Conservation (phyloP, 163 green algal genomes). For the Chlorella variabilis region DNA sequence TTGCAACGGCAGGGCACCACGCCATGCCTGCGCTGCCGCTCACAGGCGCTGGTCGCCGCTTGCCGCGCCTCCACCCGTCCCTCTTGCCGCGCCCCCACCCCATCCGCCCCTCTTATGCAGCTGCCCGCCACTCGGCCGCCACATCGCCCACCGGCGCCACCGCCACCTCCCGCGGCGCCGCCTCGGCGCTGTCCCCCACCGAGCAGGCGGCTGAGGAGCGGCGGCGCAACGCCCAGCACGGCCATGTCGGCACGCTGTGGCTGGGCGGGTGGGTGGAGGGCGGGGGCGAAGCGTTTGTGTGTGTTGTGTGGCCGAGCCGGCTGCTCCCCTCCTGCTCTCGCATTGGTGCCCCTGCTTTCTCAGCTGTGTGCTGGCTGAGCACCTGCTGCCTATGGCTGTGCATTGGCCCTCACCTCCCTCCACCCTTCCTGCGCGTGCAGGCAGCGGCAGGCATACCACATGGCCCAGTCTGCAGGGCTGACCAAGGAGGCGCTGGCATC, state of each 20-base stretch:
- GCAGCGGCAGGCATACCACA: not conserved
- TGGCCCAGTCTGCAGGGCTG: not conserved
- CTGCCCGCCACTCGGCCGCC: not conserved
- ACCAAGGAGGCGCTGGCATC: constrained; percentile 24
- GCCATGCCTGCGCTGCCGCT: too few relatives aligned
- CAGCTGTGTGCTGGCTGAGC: not conserved
- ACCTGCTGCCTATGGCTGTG: not conserved
- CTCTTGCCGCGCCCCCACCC: too few relatives aligned
- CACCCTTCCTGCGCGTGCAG: not conserved
- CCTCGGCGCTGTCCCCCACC: not conserved
- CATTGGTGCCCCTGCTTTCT: too few relatives aligned
- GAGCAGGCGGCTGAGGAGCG: constrained; percentile 32
- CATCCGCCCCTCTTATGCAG: not conserved
- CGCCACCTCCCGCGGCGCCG: not conserved
- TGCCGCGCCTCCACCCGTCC: too few relatives aligned
- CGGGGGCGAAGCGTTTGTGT: too few relatives aligned
- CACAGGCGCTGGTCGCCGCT: too few relatives aligned
- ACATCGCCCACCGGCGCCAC: not conserved
- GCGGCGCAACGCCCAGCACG: constrained; percentile 13
- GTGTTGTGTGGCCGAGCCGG: not conserved
- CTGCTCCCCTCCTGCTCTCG: too few relatives aligned
- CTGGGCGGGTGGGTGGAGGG: constrained; percentile 9
- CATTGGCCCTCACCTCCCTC: not conserved
- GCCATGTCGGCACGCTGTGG: constrained; percentile 17
- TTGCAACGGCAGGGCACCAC: too few relatives aligned